Percentiles rank a stretch among this genome's conserved stretches.
Conservation (phyloP, 1,284 basidiomycete genomes). For the Rhodotorula sp. region DNA sequence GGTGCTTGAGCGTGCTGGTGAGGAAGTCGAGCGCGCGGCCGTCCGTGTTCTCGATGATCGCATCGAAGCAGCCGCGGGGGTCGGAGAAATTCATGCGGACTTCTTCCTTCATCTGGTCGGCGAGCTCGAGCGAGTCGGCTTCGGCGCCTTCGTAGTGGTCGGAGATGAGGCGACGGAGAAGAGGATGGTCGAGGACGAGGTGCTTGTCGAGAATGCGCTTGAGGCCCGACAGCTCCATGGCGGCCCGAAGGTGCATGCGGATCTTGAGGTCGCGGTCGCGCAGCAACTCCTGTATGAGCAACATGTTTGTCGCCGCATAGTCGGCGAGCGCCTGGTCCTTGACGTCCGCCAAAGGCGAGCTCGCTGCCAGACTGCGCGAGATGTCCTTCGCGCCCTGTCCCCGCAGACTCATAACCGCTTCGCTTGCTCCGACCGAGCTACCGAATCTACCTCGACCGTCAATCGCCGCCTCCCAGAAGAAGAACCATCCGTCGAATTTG, state of each 20-base stretch:
- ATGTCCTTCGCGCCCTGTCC: conserved; percentile 33
- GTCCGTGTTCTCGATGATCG: conserved; percentile 69
- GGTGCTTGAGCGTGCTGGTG: conserved; percentile 85
- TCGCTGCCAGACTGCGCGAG: conserved; percentile 16
- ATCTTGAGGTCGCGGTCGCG: conserved; percentile 70
- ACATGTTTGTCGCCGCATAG: conserved; percentile 73
- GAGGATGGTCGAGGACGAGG: conserved; percentile 61
- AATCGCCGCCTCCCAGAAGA: conserved; percentile 71
- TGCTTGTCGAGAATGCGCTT: conserved; percentile 71
- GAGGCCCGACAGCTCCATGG: conserved; percentile 85
- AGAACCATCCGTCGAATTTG: conserved; percentile 87
- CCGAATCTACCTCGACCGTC: conserved; percentile 91
- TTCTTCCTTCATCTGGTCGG: conserved; percentile 72
- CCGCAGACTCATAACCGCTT: conserved; percentile 66
- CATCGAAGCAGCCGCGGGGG: conserved; percentile 82
- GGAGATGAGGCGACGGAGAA: conserved; percentile 67
- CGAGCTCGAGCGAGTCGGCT: conserved; percentile 73
- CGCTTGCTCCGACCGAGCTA: conserved; percentile 87
- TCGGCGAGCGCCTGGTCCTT: conserved; percentile 70
- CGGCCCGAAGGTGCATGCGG: conserved; percentile 76
- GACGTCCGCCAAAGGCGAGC: conserved; percentile 34
- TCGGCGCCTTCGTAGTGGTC: conserved; percentile 67
- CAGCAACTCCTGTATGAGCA: conserved; percentile 65
- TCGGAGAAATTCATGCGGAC: conserved; percentile 74
- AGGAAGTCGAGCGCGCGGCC: conserved; percentile 82